These are phyloP conservation scores for Triangularia setosa DNA, from an alignment of 2,329 filamentous ascomycete species.

Conservation along the genomic window DNA sequence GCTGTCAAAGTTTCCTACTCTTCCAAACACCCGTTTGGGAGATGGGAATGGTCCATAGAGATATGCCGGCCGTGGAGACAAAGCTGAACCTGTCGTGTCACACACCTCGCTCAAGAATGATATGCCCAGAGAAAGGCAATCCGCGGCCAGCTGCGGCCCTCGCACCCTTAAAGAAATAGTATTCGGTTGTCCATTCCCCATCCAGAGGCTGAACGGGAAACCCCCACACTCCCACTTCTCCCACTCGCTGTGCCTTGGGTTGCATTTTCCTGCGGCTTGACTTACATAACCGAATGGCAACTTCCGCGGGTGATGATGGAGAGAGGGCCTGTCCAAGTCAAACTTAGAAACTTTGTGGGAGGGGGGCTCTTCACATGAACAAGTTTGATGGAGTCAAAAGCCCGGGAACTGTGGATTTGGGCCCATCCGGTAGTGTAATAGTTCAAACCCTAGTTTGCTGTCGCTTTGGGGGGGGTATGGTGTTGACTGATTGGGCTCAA, in stretches of 20 bases:
- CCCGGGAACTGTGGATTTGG: background rate
- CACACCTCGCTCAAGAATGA: background rate
- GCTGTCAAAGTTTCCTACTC: no score
- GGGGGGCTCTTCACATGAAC: background rate
- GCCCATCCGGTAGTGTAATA: background rate
- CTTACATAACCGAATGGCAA: slow-evolving; percentile 1
- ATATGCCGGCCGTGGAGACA: background rate
- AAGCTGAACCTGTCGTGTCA: background rate
- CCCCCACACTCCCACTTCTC: background rate
- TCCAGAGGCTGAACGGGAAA: background rate
- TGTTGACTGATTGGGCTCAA: background rate
- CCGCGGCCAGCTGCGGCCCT: background rate
- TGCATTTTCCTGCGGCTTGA: background rate
- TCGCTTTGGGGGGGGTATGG: background rate
- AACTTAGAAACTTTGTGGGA: no score
- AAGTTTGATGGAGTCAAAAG: background rate
- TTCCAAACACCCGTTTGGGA: no score
- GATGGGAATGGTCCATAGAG: background rate
- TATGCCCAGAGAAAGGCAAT: background rate
- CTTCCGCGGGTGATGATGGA: background rate
- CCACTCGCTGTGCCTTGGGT: background rate
- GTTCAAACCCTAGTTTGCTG: background rate
- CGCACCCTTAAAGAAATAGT: background rate
- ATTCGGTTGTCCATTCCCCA: background rate
- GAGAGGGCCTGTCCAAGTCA: background rate